Conservation (phyloP, 345 rosid genomes). For the Ceriops tagal region DNA sequence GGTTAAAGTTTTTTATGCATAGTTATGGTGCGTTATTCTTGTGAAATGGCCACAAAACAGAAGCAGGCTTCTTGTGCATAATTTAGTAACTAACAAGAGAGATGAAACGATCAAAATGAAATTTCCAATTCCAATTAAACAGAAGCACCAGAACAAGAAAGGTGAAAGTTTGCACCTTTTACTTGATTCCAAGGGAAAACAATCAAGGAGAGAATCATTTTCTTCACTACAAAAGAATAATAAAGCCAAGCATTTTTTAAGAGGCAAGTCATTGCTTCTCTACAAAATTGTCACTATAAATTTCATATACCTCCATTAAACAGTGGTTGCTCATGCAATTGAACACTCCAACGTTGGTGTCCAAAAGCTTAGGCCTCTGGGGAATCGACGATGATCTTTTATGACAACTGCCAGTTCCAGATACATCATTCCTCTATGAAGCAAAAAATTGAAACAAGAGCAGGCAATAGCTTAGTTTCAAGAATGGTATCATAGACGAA, state of each 20-base stretch:
- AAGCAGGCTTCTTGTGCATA: too few species aligned
- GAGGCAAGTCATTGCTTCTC: neutral
- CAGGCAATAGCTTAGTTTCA: conserved; percentile 4
- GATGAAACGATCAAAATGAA: neutral
- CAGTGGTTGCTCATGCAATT: conserved; percentile 78
- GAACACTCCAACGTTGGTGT: conserved; percentile 43
- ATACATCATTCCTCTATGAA: conserved; percentile 76
- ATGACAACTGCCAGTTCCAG: conserved; percentile 72
- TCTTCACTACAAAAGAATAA: neutral
- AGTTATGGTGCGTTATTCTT: neutral
- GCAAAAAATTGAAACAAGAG: conserved; percentile 16
- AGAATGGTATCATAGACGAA: neutral
- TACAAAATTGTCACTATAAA: neutral
- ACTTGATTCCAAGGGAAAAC: neutral
- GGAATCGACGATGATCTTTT: conserved; percentile 61
- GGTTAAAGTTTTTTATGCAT: neutral
- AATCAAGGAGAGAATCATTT: neutral
- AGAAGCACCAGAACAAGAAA: neutral
- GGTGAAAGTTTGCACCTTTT: neutral
- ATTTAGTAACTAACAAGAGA: too few species aligned
- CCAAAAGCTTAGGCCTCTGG: conserved; percentile 64
- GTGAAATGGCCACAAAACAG: too few species aligned
- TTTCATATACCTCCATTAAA: conserved; percentile 74
- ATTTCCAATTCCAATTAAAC: neutral
- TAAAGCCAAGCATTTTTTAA: neutral